A percentile compares a stretch with the other conserved stretches of the same genome.
phyloP scores from a whole-genome alignment of 1,139 yeast species.

The Magnusiomyces tetraspermus region DNA sequence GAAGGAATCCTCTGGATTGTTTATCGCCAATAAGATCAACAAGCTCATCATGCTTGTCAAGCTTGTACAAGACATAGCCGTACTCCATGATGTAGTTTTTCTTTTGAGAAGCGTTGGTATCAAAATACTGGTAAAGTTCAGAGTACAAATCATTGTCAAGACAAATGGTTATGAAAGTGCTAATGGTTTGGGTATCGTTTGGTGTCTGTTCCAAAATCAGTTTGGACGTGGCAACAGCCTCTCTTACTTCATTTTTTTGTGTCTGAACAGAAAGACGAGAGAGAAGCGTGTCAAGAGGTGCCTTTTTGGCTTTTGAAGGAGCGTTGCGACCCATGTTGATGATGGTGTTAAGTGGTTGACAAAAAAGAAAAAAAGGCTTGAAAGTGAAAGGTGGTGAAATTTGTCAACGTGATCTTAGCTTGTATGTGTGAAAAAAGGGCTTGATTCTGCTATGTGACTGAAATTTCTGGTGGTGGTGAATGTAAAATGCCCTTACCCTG shows the following conservation, averaged over 20 bases:
- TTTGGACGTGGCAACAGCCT: conserved; percentile 39
- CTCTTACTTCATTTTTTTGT: conserved; percentile 39
- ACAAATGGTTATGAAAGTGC: conserved; percentile 56
- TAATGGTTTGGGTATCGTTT: conserved; percentile 45
- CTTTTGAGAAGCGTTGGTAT: conserved; percentile 12
- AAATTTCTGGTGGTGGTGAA: no score
- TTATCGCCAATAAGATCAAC: conserved; percentile 24
- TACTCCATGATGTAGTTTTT: conserved; percentile 37
- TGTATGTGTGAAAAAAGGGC: no score
- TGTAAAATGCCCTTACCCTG: no score
- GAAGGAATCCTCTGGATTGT: conserved; percentile 47
- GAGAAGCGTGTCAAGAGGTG: conserved; percentile 34
- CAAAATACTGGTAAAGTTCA: conserved; percentile 41
- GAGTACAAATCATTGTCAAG: conserved; percentile 63
- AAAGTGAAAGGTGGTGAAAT: no score
- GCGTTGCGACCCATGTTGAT: not conserved
- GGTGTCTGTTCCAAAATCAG: conserved; percentile 37
- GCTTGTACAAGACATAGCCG: conserved; percentile 63
- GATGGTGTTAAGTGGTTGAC: not conserved
- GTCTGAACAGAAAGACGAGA: conserved; percentile 41
- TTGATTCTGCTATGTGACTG: no score
- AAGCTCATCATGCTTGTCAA: conserved; percentile 43
- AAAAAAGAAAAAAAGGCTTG: no score
- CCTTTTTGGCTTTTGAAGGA: conserved; percentile 17
- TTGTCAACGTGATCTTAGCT: no score